Percentiles rank a stretch among this genome's conserved stretches.
These are phyloP conservation scores for Penicillium maclennaniae DNA, from an alignment of 495 filamentous ascomycete genomes.

Conservation along the genomic window DNA sequence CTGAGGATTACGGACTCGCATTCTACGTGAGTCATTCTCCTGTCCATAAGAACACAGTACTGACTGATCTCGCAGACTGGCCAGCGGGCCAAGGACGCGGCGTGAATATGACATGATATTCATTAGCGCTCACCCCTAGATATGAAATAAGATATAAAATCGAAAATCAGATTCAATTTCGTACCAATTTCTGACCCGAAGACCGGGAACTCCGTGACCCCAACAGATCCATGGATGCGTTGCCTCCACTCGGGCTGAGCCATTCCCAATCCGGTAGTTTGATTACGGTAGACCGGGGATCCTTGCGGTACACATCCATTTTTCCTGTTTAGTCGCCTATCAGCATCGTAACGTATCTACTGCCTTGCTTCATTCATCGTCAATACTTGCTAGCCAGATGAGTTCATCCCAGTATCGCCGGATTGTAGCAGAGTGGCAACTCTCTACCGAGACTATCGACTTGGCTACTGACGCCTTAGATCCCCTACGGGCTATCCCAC, in stretches of 20 bases:
- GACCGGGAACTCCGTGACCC: constrained; percentile 16
- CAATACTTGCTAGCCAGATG: no score
- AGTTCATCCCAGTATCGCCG: neutral
- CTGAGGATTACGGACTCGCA: constrained; percentile 63
- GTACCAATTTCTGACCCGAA: neutral
- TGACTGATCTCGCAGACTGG: constrained; percentile 36
- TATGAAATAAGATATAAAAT: neutral
- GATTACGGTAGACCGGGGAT: constrained; percentile 10
- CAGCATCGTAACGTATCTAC: neutral
- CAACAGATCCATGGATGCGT: constrained; percentile 15
- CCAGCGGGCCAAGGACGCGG: constrained; percentile 40
- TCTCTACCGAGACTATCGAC: neutral
- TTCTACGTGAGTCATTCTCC: constrained; percentile 51
- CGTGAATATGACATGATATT: constrained; percentile 17
- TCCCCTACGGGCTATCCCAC: neutral
- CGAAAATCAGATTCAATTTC: no score
- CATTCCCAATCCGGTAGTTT: constrained; percentile 26
- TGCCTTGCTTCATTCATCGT: neutral
- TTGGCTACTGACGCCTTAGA: neutral
- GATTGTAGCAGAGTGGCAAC: neutral
- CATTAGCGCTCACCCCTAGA: neutral
- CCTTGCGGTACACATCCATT: constrained; percentile 2
- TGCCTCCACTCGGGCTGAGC: constrained; percentile 2
- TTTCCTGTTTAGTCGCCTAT: neutral
- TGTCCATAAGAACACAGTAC: neutral